Base-by-base conservation (phyloP, 1,284 basidiomycete species). In the Sporisorium exsertum region DNA sequence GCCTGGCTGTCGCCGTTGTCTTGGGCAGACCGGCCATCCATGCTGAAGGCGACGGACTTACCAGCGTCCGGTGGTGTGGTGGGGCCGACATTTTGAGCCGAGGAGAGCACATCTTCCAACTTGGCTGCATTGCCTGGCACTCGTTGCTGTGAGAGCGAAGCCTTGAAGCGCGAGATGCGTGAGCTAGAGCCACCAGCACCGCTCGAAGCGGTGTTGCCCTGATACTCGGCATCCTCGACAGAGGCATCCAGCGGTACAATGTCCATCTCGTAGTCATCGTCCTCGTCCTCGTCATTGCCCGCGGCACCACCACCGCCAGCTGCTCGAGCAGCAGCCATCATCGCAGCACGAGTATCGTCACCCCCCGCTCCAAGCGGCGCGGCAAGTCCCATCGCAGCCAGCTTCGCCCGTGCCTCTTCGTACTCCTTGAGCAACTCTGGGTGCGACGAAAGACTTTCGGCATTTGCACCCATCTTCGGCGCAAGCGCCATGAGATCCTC, bases 401-500 rank as follows among this genome's bases (percentile, higher is more conserved):
- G 45, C n/a, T 68, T 68, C 7, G 76, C 78, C 37, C 76, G 71
- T n/a, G 82, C 82, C 64, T 72, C 62, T 8, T 77, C 81, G 49
- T 85, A 85, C 64, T 81, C 81, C 20, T 58, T 60, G 52, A 81
- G 61, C 42, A 85, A 65, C 26, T 83, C 79, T 5, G 78, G 74
- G 29, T 73, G 58, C 18, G 69, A 65, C 24, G 65, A 63, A 6
- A 73, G 55, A 13, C 65, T 70, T 4, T 62, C 66, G 20, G 59
- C 37, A 40, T 78, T 72, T 8, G 37, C 69, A 8, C 75, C 67
- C 71, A 84, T 71, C 26, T 37, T 49, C 1, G 83, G 83, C 24
- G 72, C 77, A 6, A 83, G 61, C 13, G 72, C 74, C 50, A 75
- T 70, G 3, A 84, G 64, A 45, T 85, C 83, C 15, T 80, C 78